Evolutionary conservation across 495 filamentous ascomycete genomes (phyloP).

Genomic region (Aspergillus egyptiacus): DNA sequence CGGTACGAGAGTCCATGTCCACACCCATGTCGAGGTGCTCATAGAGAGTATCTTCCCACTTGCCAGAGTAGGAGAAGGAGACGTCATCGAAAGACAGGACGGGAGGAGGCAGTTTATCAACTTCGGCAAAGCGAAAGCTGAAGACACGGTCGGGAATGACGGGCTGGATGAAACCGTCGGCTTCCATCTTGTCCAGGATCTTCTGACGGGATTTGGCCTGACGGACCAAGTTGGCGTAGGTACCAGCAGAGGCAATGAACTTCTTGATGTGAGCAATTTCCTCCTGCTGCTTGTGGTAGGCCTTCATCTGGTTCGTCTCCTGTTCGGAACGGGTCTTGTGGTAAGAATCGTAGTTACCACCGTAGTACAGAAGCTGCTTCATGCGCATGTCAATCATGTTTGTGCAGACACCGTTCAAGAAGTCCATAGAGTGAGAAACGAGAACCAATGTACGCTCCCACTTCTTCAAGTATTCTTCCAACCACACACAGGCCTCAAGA

Average conservation of each 20-base stretch:
- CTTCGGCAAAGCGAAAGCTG: constrained; percentile 96
- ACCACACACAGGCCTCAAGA: constrained; percentile 98
- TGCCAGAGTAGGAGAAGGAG: constrained; percentile 94
- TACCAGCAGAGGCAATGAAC: constrained; percentile 99
- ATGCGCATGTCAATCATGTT: constrained; percentile 98
- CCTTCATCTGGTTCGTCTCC: constrained; percentile 97
- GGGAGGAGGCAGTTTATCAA: constrained; percentile 95
- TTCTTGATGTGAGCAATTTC: constrained; percentile 99
- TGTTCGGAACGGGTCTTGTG: constrained; percentile 90
- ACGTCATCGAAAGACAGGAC: constrained; percentile 96
- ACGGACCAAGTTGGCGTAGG: constrained; percentile 97
- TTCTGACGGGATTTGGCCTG: constrained; percentile 99
- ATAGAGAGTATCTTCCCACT: constrained; percentile 85
- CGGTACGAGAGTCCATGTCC: constrained; percentile 98
- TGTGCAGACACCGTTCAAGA: constrained; percentile 98
- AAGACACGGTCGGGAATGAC: constrained; percentile 83
- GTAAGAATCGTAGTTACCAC: constrained; percentile 99
- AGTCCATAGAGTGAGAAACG: constrained; percentile 97
- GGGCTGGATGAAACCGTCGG: constrained; percentile 94
- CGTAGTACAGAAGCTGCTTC: constrained; percentile 92
- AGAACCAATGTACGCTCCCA: constrained; percentile 98
- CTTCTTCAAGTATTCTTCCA: constrained; percentile 99
- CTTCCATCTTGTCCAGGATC: constrained; percentile 99
- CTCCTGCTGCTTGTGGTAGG: constrained; percentile 97
- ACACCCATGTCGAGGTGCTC: constrained; percentile 96